Evolutionary conservation across 1,284 basidiomycete species (phyloP).

Genomic region (Golubevia sp.): DNA sequence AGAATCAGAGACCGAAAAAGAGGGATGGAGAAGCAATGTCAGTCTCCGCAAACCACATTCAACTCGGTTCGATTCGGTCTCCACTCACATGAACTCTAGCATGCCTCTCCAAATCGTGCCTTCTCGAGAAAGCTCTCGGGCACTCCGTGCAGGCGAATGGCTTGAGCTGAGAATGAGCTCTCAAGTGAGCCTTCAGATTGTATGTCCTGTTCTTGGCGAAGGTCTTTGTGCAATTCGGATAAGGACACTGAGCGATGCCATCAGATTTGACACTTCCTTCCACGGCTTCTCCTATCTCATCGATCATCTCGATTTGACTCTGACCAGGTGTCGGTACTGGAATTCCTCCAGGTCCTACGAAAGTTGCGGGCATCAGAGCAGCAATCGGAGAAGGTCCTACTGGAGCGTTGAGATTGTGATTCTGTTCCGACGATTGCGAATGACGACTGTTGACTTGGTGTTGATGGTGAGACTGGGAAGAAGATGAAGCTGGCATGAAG

Average conservation of each 20-base stretch:
- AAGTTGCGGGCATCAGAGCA: background rate
- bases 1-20: background rate
- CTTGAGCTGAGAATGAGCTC: conserved; percentile 47
- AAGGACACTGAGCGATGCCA: conserved; percentile 43
- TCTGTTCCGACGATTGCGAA: background rate
- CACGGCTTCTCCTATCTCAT: conserved; percentile 41
- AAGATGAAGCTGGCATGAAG: background rate
- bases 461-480: background rate
- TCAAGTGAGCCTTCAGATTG: conserved; percentile 51
- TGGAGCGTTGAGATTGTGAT: background rate
- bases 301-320: conserved; percentile 31
- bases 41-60: background rate
- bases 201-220: conserved; percentile 54
- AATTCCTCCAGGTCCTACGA: conserved; percentile 1
- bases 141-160: conserved; percentile 54
- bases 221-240: conserved; percentile 50
- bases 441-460: background rate
- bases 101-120: conserved; percentile 58
- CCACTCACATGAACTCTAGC: conserved; percentile 43
- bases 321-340: conserved; percentile 5
- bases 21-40: background rate
- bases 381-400: background rate
- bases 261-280: conserved; percentile 41
- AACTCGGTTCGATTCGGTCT: background rate
- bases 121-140: conserved; percentile 50